Percentiles rank a stretch among this genome's conserved stretches.
Conservation (phyloP, 306 rosid species). For the Luffa aegyptiaca region DNA sequence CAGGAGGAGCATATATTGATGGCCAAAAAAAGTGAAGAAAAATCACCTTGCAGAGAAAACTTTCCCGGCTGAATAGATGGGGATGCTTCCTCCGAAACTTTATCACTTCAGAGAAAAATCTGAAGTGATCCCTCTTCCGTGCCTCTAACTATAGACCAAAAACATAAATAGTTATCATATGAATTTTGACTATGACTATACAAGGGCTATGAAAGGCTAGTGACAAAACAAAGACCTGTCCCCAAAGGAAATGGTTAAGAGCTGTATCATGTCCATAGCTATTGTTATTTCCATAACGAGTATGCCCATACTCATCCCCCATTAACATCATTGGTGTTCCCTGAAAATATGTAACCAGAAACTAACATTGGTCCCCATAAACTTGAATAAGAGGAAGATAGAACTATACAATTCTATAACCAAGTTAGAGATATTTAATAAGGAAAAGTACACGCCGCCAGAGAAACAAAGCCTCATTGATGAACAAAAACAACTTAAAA, state of each 20-base stretch:
- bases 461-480: neutral
- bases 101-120: conserved; percentile 70
- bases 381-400: conserved; percentile 1
- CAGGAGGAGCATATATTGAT: neutral
- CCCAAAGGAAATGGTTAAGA: conserved; percentile 78
- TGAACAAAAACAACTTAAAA: neutral
- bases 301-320: conserved; percentile 97
- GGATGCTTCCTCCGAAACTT: conserved; percentile 47
- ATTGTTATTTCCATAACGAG: conserved; percentile 86
- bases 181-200: conserved; percentile 17
- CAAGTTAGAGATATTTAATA: neutral
- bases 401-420: neutral
- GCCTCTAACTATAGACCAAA: conserved; percentile 50
- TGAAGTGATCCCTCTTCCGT: conserved; percentile 53
- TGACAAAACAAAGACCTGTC: conserved; percentile 29
- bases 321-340: conserved; percentile 96
- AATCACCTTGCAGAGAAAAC: conserved; percentile 57
- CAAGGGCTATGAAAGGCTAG: neutral
- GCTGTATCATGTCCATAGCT: conserved; percentile 87
- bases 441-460: neutral
- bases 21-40: neutral
- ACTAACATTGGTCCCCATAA: conserved; percentile 11
- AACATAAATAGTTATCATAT: conserved; percentile 1
- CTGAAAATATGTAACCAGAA: conserved; percentile 36
- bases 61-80: conserved; percentile 44